phyloP scores from a whole-genome alignment of 345 rosid genomes.

The Boechera divaricarpa region DNA sequence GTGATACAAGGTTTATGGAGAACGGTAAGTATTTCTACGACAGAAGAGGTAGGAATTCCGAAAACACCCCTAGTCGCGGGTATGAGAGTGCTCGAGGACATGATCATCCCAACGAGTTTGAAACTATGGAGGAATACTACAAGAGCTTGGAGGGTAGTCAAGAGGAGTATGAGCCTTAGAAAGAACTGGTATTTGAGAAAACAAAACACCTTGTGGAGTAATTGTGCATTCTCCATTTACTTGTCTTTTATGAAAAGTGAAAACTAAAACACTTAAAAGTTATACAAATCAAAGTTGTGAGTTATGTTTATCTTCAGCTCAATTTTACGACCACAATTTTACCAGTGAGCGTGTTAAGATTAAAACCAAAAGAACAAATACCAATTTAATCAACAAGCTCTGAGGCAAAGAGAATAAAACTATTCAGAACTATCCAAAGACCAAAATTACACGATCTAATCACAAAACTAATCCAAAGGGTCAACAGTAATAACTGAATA shows the following conservation, averaged over 20 bases:
- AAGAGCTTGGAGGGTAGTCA: constrained; percentile 48
- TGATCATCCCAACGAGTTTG: constrained; percentile 52
- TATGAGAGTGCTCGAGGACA: constrained; percentile 29
- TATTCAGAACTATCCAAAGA: not conserved
- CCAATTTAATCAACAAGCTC: constrained; percentile 4
- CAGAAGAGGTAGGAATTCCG: constrained; percentile 33
- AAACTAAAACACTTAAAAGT: constrained; percentile 7
- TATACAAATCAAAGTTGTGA: constrained; percentile 33
- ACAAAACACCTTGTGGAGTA: constrained; percentile 27
- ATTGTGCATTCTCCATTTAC: constrained; percentile 19
- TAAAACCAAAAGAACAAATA: not conserved
- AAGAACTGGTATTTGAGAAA: not conserved
- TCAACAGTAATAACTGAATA: not conserved
- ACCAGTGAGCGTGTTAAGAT: not conserved
- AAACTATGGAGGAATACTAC: constrained; percentile 61
- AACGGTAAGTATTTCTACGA: constrained; percentile 54
- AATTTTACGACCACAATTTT: not conserved
- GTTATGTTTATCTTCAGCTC: constrained; percentile 19
- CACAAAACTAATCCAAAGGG: constrained; percentile 10
- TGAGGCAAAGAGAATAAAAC: constrained; percentile 7
- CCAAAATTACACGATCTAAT: not conserved
- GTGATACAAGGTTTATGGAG: constrained; percentile 62
- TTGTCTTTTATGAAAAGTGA: constrained; percentile 31
- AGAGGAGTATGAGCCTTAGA: constrained; percentile 56
- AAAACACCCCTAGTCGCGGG: constrained; percentile 23